phyloP scores from a whole-genome alignment of 495 filamentous ascomycete genomes.

The Pyrenula aspistea region DNA sequence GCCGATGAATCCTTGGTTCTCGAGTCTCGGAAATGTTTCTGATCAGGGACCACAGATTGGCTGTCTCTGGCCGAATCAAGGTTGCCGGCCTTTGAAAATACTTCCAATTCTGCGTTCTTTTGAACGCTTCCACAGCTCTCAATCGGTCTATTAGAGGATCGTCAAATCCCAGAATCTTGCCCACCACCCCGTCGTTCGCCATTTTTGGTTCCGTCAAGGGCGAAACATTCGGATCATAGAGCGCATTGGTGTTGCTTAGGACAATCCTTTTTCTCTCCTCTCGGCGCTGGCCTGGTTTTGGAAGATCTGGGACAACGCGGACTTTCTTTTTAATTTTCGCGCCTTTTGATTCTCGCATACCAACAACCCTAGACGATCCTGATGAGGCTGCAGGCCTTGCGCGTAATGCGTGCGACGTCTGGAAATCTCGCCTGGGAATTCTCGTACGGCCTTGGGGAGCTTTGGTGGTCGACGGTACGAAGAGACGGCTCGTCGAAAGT shows the following conservation, averaged over 20 bases:
- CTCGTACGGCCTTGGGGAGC: too few relatives aligned
- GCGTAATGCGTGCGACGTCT: too few relatives aligned
- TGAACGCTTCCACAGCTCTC: conserved; percentile 76
- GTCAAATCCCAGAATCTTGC: conserved; percentile 59
- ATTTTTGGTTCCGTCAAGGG: conserved; percentile 46
- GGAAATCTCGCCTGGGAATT: too few relatives aligned
- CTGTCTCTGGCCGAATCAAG: conserved; percentile 61
- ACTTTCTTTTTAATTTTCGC: conserved; percentile 37
- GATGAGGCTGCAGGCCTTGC: too few relatives aligned
- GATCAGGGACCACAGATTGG: conserved; percentile 56
- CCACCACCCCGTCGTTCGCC: conserved; percentile 38
- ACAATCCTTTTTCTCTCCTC: conserved; percentile 77
- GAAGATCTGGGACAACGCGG: conserved; percentile 31
- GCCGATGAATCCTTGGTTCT: conserved; percentile 42
- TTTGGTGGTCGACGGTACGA: not conserved
- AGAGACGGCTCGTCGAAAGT: not conserved
- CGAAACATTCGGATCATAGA: conserved; percentile 54
- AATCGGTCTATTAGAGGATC: conserved; percentile 61
- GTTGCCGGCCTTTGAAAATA: conserved; percentile 71
- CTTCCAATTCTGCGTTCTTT: conserved; percentile 78
- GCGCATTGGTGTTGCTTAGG: conserved; percentile 85
- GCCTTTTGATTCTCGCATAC: conserved; percentile 22
- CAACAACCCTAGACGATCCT: too few relatives aligned
- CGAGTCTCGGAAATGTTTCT: conserved; percentile 34
- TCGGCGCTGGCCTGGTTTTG: conserved; percentile 69